Percentiles rank a stretch among this genome's conserved stretches.
These are phyloP conservation scores for Coleophoma cylindrospora DNA, from an alignment of 2,329 filamentous ascomycete genomes.

Conservation along the genomic window DNA sequence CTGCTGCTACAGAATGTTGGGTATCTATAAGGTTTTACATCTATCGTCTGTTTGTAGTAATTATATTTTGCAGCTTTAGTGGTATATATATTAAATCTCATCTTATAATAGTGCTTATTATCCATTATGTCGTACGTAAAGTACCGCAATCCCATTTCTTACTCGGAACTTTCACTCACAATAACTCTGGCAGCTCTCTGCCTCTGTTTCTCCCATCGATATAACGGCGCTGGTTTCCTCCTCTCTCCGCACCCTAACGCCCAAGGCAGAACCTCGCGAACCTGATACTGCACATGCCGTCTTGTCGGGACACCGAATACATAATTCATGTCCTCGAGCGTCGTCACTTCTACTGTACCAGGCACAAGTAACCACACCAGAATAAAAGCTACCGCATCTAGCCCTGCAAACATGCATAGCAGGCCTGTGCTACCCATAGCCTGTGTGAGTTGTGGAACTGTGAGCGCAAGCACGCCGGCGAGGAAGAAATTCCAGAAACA, in stretches of 20 bases:
- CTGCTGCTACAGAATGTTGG: too few species aligned
- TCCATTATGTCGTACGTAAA: too few species aligned
- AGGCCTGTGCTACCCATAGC: not conserved
- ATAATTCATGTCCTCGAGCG: conserved; percentile 26
- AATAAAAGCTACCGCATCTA: conserved; percentile 34
- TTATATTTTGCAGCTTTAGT: too few species aligned
- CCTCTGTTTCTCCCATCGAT: not conserved
- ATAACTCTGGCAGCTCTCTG: too few species aligned
- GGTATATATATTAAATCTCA: too few species aligned
- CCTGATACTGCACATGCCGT: conserved; percentile 4
- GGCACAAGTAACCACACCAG: conserved; percentile 47
- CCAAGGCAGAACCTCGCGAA: conserved; percentile 1
- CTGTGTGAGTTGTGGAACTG: not conserved
- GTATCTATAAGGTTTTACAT: too few species aligned
- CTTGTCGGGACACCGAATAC: conserved; percentile 32
- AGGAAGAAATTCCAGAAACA: not conserved
- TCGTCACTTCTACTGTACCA: conserved; percentile 41
- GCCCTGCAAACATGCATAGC: not conserved
- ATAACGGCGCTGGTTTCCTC: not conserved
- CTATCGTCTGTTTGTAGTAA: too few species aligned
- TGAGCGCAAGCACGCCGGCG: not conserved
- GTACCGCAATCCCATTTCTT: too few species aligned
- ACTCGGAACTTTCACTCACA: too few species aligned
- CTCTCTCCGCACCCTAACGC: not conserved
- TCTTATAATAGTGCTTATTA: too few species aligned